Evolutionary conservation across 2,329 filamentous ascomycete genomes (phyloP).

Genomic region (Verticillium longisporum): DNA sequence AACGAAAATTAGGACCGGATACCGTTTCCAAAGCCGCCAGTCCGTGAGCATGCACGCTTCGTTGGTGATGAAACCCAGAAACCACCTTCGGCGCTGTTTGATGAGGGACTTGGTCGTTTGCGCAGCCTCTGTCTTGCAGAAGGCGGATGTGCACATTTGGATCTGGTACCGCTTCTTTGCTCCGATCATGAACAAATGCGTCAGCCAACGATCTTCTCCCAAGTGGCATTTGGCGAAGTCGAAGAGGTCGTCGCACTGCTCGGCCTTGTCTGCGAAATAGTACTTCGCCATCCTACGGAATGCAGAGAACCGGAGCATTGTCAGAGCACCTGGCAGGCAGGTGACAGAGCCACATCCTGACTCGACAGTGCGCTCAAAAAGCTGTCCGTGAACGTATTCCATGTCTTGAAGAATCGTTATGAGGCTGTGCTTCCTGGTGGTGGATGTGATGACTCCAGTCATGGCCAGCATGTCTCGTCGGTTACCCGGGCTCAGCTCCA

Average conservation of each 20-base stretch:
- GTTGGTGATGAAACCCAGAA: constrained; percentile 94
- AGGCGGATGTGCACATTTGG: constrained; percentile 94
- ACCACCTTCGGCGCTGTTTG: constrained; percentile 95
- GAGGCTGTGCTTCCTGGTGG: constrained; percentile 78
- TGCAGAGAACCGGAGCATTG: constrained; percentile 90
- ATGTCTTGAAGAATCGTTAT: constrained; percentile 94
- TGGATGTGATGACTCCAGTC: constrained; percentile 95
- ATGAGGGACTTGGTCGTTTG: constrained; percentile 79
- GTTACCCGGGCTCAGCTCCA: constrained; percentile 93
- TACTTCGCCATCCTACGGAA: constrained; percentile 97
- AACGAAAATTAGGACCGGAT: constrained; percentile 78
- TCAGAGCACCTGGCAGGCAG: constrained; percentile 89
- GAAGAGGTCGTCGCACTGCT: constrained; percentile 91
- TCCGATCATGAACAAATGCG: constrained; percentile 97
- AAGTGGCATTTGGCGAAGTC: constrained; percentile 94
- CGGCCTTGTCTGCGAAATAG: constrained; percentile 95
- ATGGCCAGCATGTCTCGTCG: constrained; percentile 91
- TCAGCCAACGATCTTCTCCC: constrained; percentile 94
- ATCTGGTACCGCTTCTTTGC: constrained; percentile 92
- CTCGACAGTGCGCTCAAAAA: constrained; percentile 93
- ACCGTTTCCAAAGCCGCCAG: constrained; percentile 82
- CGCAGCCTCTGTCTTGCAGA: constrained; percentile 97
- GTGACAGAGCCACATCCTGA: constrained; percentile 92
- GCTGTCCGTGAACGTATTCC: constrained; percentile 95
- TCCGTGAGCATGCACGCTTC: constrained; percentile 98